phyloP scores from a whole-genome alignment of 257 asterid genomes.

The Solanum dulcamara region DNA sequence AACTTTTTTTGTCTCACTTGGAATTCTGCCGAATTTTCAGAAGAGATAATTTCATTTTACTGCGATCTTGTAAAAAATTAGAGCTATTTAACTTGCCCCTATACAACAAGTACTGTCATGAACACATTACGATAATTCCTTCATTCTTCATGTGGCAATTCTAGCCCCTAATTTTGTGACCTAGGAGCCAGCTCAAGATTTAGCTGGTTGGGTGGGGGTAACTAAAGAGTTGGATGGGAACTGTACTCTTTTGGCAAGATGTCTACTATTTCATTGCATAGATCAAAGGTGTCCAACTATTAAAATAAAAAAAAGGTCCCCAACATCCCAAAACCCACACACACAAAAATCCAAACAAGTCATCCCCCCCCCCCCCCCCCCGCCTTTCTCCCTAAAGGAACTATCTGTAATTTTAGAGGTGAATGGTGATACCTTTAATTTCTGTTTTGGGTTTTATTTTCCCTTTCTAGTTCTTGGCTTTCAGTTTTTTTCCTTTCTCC shows the following conservation, averaged over 20 bases:
- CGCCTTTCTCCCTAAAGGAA: background rate
- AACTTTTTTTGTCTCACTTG: background rate
- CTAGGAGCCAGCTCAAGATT: background rate
- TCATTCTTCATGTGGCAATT: background rate
- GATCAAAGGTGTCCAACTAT: background rate
- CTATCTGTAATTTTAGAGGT: background rate
- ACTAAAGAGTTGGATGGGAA: background rate
- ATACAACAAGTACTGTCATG: background rate
- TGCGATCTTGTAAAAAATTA: background rate
- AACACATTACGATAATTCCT: background rate
- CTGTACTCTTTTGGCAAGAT: background rate
- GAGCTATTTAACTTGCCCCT: background rate
- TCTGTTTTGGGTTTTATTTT: background rate
- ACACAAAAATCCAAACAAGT: no score
- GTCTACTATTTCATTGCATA: background rate
- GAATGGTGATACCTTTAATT: background rate
- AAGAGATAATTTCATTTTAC: background rate
- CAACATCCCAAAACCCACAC: background rate
- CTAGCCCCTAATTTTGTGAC: background rate
- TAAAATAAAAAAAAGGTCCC: background rate
- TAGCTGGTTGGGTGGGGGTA: background rate
- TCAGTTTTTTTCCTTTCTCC: background rate
- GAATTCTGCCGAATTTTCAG: background rate
- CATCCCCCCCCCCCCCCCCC: background rate
- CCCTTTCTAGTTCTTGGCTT: background rate